A percentile compares a stretch with the other conserved stretches of the same genome.
These are phyloP conservation scores for Trichophyton verrucosum DNA, from an alignment of 2,329 filamentous ascomycete species.

Conservation along the genomic window DNA sequence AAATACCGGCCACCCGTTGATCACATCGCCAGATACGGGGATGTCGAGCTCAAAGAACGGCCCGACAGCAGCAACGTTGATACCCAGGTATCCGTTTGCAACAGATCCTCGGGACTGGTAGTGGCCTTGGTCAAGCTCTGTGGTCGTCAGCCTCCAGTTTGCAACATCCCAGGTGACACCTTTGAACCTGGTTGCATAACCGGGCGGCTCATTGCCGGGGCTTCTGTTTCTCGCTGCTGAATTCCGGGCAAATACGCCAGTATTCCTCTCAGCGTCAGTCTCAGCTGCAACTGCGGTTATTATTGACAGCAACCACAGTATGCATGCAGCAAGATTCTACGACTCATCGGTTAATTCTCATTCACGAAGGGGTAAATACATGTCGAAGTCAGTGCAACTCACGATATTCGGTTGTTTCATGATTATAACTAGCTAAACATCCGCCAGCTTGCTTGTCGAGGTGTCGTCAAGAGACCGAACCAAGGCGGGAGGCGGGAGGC, in stretches of 20 bases:
- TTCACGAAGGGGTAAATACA: too few species aligned
- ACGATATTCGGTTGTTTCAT: not conserved
- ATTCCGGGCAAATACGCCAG: constrained; percentile 9
- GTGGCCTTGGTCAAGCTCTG: constrained; percentile 43
- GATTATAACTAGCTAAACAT: not conserved
- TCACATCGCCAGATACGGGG: constrained; percentile 39
- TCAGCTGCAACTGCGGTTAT: not conserved
- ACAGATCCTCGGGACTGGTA: constrained; percentile 49
- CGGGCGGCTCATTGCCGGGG: not conserved
- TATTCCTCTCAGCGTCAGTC: constrained; percentile 3
- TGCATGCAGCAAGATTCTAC: not conserved
- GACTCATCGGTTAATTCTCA: not conserved
- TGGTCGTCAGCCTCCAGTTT: constrained; percentile 45
- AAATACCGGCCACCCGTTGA: constrained; percentile 57
- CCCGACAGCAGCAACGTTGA: constrained; percentile 50
- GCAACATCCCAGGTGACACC: constrained; percentile 48
- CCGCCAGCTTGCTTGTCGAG: not conserved
- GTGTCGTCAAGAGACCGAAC: not conserved
- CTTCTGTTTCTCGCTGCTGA: constrained; percentile 1
- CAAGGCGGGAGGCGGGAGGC: not conserved
- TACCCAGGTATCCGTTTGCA: constrained; percentile 53
- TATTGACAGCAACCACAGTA: constrained; percentile 5
- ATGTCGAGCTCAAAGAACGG: constrained; percentile 51
- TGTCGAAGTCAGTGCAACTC: not conserved
- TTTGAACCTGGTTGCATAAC: constrained; percentile 40